These are phyloP conservation scores for Dipteronia dyeriana DNA, from an alignment of 345 rosid species.

Conservation along the genomic window DNA sequence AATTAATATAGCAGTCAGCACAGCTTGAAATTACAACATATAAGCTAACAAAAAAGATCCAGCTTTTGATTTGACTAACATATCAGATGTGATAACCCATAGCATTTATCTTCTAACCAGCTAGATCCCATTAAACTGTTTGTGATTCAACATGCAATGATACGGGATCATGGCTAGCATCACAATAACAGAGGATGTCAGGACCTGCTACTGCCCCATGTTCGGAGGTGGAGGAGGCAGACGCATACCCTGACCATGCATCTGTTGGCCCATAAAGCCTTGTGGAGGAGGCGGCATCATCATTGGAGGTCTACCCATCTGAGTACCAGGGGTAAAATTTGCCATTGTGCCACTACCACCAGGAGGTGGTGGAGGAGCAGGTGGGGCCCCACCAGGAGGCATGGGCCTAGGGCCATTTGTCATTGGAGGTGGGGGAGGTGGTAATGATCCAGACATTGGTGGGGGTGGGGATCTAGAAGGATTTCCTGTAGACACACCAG, in stretches of 20 bases:
- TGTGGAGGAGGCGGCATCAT: constrained; percentile 48
- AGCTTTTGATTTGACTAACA: not conserved
- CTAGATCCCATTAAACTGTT: not conserved
- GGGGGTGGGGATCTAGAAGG: constrained; percentile 55
- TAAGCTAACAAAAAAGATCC: constrained; percentile 2
- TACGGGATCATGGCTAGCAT: not conserved
- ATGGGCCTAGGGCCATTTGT: constrained; percentile 66
- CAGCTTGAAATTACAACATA: not conserved
- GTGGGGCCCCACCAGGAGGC: constrained; percentile 69
- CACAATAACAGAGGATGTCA: too few species aligned
- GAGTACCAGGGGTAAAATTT: constrained; percentile 60
- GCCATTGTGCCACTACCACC: constrained; percentile 64
- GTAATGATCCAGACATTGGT: constrained; percentile 49
- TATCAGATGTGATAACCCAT: not conserved
- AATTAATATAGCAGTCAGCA: not conserved
- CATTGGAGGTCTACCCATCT: constrained; percentile 50
- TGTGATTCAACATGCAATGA: not conserved
- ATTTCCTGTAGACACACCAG: constrained; percentile 40
- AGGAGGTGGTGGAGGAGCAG: constrained; percentile 76
- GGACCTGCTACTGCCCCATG: constrained; percentile 17
- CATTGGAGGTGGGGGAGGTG: constrained; percentile 88
- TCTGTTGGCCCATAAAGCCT: constrained; percentile 57
- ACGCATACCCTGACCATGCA: constrained; percentile 33
- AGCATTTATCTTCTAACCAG: not conserved
- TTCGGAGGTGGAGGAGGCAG: constrained; percentile 30